phyloP scores from a whole-genome alignment of 768 basidiomycete species.

The Rhizopogon sp. region DNA sequence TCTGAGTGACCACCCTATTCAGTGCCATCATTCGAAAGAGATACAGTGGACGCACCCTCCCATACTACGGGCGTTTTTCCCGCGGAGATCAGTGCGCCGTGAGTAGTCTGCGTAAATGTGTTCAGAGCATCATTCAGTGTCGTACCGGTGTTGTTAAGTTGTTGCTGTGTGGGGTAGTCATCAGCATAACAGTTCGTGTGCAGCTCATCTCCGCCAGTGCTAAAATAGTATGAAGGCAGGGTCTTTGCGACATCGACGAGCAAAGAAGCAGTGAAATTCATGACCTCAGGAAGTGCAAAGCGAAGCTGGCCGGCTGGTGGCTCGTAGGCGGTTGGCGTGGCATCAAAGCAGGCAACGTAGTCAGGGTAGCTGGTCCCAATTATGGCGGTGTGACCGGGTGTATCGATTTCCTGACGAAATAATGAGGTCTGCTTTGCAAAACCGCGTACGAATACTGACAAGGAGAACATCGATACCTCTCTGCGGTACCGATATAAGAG shows the following conservation, averaged over 20 bases:
- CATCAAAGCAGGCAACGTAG: slow-evolving; percentile 54
- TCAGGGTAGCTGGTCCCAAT: slow-evolving; percentile 64
- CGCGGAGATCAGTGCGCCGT: slow-evolving; percentile 20
- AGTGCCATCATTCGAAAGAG: not conserved
- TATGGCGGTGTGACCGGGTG: slow-evolving; percentile 68
- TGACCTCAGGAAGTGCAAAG: slow-evolving; percentile 48
- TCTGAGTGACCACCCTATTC: slow-evolving; percentile 31
- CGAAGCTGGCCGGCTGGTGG: slow-evolving; percentile 78
- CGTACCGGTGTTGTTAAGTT: slow-evolving; percentile 34
- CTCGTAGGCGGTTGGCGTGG: slow-evolving; percentile 44
- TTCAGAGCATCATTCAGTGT: slow-evolving; percentile 37
- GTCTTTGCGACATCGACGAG: slow-evolving; percentile 44
- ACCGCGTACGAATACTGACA: too few relatives aligned
- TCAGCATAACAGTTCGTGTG: slow-evolving; percentile 56
- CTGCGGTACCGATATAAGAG: too few relatives aligned
- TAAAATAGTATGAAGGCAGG: slow-evolving; percentile 53
- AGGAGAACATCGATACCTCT: too few relatives aligned
- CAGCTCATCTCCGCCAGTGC: slow-evolving; percentile 75
- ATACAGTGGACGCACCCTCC: slow-evolving; percentile 27
- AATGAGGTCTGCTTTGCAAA: not conserved
- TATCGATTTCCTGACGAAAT: slow-evolving; percentile 58
- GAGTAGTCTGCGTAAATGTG: slow-evolving; percentile 30
- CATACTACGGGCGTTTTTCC: slow-evolving; percentile 49
- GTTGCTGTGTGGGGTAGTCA: slow-evolving; percentile 51
- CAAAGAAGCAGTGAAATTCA: slow-evolving; percentile 48